Percentiles rank a stretch among this genome's conserved stretches.
These are phyloP conservation scores for Phytophthora idaei DNA, from an alignment of 352 stramenopile species.

Conservation along the genomic window DNA sequence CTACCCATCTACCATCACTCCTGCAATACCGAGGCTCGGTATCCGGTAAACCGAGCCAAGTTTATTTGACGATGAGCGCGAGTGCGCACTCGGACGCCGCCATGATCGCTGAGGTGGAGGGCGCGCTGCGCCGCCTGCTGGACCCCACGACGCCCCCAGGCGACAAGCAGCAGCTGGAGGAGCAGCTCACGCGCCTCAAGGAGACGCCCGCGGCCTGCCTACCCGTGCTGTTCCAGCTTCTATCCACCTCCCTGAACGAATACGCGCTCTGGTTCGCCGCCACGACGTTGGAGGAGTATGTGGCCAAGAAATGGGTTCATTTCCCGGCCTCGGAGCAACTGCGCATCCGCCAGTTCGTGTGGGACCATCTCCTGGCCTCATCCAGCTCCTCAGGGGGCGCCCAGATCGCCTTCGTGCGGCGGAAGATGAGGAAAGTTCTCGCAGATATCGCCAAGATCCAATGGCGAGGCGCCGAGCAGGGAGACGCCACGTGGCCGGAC, in stretches of 20 bases:
- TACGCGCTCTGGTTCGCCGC: slow-evolving; percentile 82
- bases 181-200: slow-evolving; percentile 70
- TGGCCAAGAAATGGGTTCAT: slow-evolving; percentile 59
- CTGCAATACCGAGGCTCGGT: not conserved
- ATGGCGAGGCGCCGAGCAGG: slow-evolving; percentile 35
- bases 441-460: slow-evolving; percentile 72
- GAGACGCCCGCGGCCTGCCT: slow-evolving; percentile 54
- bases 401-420: slow-evolving; percentile 61
- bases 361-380: slow-evolving; percentile 50
- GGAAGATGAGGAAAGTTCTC: slow-evolving; percentile 76
- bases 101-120: slow-evolving; percentile 71
- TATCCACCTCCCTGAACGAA: slow-evolving; percentile 66
- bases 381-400: slow-evolving; percentile 1
- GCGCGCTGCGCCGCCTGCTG: slow-evolving; percentile 58
- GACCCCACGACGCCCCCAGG: slow-evolving; percentile 53
- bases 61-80: slow-evolving; percentile 23
- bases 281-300: slow-evolving; percentile 78
- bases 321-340: slow-evolving; percentile 49
- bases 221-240: slow-evolving; percentile 69
- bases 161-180: slow-evolving; percentile 61
- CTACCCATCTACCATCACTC: slow-evolving; percentile 1
- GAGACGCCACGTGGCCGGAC: slow-evolving; percentile 48
- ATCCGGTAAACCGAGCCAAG: not conserved
- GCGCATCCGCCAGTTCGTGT: slow-evolving; percentile 67
- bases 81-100: slow-evolving; percentile 23